Evolutionary conservation across 805 yeast species (phyloP).

Genomic region (Kuraishia floccosa): DNA sequence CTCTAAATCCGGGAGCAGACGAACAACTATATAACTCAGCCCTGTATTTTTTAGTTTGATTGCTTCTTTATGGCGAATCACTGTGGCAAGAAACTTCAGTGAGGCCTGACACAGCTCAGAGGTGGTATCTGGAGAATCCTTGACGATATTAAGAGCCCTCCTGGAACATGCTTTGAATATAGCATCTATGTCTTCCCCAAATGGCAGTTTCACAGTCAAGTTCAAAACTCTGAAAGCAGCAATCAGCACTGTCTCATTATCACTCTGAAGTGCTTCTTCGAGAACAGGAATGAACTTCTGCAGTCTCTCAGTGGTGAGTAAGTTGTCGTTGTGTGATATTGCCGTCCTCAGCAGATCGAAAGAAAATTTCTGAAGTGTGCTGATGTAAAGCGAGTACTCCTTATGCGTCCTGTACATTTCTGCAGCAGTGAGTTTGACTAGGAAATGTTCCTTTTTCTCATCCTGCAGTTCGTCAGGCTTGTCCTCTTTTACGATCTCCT

Average conservation of each 20-base stretch:
- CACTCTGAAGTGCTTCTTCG: constrained; percentile 45
- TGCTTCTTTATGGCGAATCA: constrained; percentile 59
- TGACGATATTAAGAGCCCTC: constrained; percentile 48
- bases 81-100: constrained; percentile 59
- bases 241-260: constrained; percentile 67
- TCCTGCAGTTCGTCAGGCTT: constrained; percentile 11
- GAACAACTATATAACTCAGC: constrained; percentile 56
- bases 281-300: constrained; percentile 69
- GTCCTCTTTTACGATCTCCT: constrained; percentile 12
- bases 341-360: constrained; percentile 69
- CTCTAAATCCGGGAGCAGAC: constrained; percentile 77
- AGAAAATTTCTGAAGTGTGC: constrained; percentile 62
- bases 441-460: constrained; percentile 52
- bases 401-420: constrained; percentile 33
- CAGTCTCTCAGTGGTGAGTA: constrained; percentile 50
- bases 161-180: constrained; percentile 52
- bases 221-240: constrained; percentile 57
- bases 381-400: constrained; percentile 44
- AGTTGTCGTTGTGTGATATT: constrained; percentile 46
- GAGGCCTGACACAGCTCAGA: constrained; percentile 74
- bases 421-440: constrained; percentile 62
- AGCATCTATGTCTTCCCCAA: constrained; percentile 37
- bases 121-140: constrained; percentile 68
- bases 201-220: constrained; percentile 47
- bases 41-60: constrained; percentile 60